Evolutionary conservation across 805 yeast species (phyloP).

Genomic region (Yamadazyma philogaea): DNA sequence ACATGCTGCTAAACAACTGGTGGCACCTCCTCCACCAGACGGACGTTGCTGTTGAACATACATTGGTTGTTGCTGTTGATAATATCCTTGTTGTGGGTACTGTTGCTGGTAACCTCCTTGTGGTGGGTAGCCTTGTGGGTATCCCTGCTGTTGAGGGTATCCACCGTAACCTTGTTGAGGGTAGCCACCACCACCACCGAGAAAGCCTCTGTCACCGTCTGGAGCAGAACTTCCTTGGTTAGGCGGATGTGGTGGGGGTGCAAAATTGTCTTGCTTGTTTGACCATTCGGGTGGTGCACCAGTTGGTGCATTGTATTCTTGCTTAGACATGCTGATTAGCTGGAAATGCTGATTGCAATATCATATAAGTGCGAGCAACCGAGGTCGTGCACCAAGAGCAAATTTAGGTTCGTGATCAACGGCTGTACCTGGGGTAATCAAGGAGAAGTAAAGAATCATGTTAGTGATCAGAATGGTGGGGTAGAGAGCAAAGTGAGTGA

Average conservation of each 20-base stretch:
- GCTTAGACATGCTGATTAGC: conserved; percentile 6
- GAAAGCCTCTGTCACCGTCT: conserved; percentile 23
- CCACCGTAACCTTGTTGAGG: conserved; percentile 18
- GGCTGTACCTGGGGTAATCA: neutral
- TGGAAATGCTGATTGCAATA: neutral
- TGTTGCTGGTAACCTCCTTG: conserved; percentile 19
- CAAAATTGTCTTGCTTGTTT: conserved; percentile 12
- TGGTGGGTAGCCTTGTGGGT: conserved; percentile 16
- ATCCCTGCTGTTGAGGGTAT: conserved; percentile 22
- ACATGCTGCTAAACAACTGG: conserved; percentile 38
- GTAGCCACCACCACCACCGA: conserved; percentile 17
- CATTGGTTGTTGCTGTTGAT: conserved; percentile 44
- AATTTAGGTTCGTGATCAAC: neutral
- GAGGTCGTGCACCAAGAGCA: conserved; percentile 1
- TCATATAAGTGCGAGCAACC: neutral
- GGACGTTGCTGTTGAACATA: conserved; percentile 39
- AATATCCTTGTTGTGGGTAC: conserved; percentile 28
- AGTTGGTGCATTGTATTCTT: conserved; percentile 17
- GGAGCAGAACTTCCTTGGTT: conserved; percentile 16
- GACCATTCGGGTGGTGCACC: conserved; percentile 32
- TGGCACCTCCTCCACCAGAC: conserved; percentile 18
- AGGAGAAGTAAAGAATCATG: neutral
- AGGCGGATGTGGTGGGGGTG: conserved; percentile 22
- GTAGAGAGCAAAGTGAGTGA: too few species aligned
- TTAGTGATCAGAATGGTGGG: too few species aligned